Percentiles rank a stretch among this genome's conserved stretches.
Conservation (phyloP, 2,329 filamentous ascomycete genomes). For the Penicillium sp. region DNA sequence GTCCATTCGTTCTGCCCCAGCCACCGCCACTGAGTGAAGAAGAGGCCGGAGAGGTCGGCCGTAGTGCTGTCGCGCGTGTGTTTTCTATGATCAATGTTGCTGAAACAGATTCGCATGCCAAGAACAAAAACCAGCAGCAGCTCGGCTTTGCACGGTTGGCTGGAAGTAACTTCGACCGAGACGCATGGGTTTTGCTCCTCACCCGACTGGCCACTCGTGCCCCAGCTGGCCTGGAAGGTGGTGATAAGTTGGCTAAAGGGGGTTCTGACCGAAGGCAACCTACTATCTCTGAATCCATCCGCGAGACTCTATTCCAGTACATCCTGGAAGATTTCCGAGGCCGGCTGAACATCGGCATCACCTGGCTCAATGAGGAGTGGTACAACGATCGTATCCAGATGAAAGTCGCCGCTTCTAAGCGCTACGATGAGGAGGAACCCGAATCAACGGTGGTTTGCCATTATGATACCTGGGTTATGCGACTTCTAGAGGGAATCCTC, state of each 20-base stretch:
- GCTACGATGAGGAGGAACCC: conserved; percentile 45
- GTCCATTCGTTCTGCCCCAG: conserved; percentile 75
- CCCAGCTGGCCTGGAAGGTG: conserved; percentile 65
- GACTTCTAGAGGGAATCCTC: conserved; percentile 83
- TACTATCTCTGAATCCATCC: conserved; percentile 63
- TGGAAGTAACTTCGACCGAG: conserved; percentile 77
- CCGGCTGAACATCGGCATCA: conserved; percentile 85
- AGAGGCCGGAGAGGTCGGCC: conserved; percentile 71
- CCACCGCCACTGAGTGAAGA: conserved; percentile 72
- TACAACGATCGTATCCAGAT: conserved; percentile 75
- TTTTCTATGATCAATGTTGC: conserved; percentile 74
- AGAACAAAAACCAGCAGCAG: conserved; percentile 51
- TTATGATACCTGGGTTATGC: conserved; percentile 77
- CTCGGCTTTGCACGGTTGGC: conserved; percentile 80
- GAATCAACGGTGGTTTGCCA: conserved; percentile 51
- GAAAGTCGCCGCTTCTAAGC: conserved; percentile 43
- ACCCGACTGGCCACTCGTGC: conserved; percentile 81
- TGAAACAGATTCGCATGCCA: conserved; percentile 65
- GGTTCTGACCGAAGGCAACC: conserved; percentile 16
- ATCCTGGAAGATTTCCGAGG: conserved; percentile 88
- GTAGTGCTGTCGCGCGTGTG: conserved; percentile 72
- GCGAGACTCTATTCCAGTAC: conserved; percentile 79
- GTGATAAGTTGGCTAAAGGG: conserved; percentile 34
- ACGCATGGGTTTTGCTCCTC: conserved; percentile 88
- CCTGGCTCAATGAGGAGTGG: conserved; percentile 97